phyloP scores from a whole-genome alignment of 371 early-diverging fungal genomes.

The Lichtheimia corymbifera region DNA sequence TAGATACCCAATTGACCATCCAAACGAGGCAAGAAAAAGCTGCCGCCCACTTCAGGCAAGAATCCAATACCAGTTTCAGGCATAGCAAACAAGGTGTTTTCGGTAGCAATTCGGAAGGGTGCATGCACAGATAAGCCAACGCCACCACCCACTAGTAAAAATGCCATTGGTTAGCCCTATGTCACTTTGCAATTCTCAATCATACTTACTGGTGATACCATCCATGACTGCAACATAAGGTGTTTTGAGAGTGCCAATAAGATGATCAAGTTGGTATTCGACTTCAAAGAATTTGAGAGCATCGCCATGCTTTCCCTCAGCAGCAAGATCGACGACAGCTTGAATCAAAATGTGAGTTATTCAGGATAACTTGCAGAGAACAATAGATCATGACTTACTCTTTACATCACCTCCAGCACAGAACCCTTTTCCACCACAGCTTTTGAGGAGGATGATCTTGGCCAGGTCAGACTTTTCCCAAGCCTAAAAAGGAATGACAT shows the following conservation, averaged over 20 bases:
- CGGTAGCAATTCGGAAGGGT: constrained; percentile 95
- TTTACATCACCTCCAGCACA: constrained; percentile 98
- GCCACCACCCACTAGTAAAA: constrained; percentile 89
- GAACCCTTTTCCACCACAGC: constrained; percentile 79
- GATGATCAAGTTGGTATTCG: constrained; percentile 93
- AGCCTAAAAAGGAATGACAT: constrained; percentile 50
- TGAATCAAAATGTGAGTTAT: not conserved
- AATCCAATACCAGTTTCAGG: constrained; percentile 95
- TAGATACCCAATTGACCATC: constrained; percentile 94
- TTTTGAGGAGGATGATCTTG: constrained; percentile 85
- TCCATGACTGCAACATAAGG: constrained; percentile 89
- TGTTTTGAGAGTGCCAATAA: constrained; percentile 84
- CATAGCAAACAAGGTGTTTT: constrained; percentile 93
- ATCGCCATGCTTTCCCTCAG: constrained; percentile 39
- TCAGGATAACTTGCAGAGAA: not conserved
- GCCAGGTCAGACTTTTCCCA: constrained; percentile 90
- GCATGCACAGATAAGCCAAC: constrained; percentile 96
- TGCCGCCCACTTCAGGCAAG: constrained; percentile 95
- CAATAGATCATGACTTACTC: constrained; percentile 31
- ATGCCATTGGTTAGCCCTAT: not conserved
- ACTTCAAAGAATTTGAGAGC: constrained; percentile 86
- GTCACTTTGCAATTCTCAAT: not conserved
- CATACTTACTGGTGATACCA: constrained; percentile 87
- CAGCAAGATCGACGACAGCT: constrained; percentile 51
- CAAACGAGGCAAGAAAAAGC: constrained; percentile 93